Base-by-base conservation (phyloP, 2,329 filamentous ascomycete species). In the Chrysosporium keratinophilum region DNA sequence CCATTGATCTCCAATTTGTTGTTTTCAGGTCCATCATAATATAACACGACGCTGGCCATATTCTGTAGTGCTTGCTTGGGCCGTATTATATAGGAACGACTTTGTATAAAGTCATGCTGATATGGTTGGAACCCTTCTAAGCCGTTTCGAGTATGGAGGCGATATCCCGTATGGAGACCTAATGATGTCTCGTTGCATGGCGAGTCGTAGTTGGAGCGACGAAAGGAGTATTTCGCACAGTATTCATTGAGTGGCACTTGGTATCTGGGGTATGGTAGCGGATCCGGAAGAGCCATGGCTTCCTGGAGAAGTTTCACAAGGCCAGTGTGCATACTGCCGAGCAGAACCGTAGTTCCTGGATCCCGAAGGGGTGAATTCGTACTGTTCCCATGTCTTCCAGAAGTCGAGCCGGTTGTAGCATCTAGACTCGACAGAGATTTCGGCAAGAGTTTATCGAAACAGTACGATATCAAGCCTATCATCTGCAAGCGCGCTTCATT, bases 211-310 rank as follows among this genome's bases (percentile, higher is more conserved):
- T 49, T 31, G 1, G 50, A 55, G 14, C 59, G 52, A 2, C 43
- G 54, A 51, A 72, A 71, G 40, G 71, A 56, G 57, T 68, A 71
- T 57, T 72, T 72, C 20, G 62, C 56, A 54, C 69, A 71, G 2
- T 64, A 62, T 1, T 45, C 66, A 64, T 37, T 60, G 62, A 15
- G 63, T 61, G 57, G 42, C 23, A 43, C 20, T 9, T 67, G 61
- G 12, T 68, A 56, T 52, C 57, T 60, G 11, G 68, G 31, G 1
- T 61, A 61, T 2, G 61, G 48, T 1, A 62, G 11, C 1, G 60
- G 59, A 19, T 20, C 14, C n/a, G 28, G 15, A 19, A 34, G 39
- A 15, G 14, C 12, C 10, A 40, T 31, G 5, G 46, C 12, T 15
- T 49, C 46, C 12, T 40, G 7, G 4, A 50, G 15, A 57, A 15